A percentile compares a stretch with the other conserved stretches of the same genome.
Evolutionary conservation across 768 basidiomycete genomes (phyloP).

Genomic region (Hypholoma fasciculare): DNA sequence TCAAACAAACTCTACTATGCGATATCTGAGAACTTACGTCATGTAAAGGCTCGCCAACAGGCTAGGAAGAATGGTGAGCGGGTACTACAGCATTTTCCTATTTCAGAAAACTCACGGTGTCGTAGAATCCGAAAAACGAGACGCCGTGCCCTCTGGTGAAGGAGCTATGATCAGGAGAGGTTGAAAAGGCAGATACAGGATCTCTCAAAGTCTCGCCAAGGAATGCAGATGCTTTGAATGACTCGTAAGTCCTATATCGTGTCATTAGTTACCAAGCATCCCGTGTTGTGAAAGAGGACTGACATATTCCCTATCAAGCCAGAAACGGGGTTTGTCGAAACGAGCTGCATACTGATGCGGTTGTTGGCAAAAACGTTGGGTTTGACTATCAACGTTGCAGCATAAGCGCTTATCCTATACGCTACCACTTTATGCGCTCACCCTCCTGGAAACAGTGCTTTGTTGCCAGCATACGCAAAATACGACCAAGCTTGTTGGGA

Average conservation of each 20-base stretch:
- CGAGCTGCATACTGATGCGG: slow-evolving; percentile 34
- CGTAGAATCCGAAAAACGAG: slow-evolving; percentile 5
- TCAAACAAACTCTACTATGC: background rate
- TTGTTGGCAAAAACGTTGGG: slow-evolving; percentile 42
- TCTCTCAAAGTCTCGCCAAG: slow-evolving; percentile 8
- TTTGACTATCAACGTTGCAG: slow-evolving; percentile 22
- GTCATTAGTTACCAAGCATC: background rate
- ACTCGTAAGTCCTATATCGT: slow-evolving; percentile 7
- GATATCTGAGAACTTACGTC: no score
- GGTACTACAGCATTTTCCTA: no score
- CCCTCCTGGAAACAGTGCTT: slow-evolving; percentile 40
- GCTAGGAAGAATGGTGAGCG: no score
- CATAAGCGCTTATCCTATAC: background rate
- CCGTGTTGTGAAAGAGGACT: background rate
- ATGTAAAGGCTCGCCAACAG: no score
- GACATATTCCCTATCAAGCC: slow-evolving; percentile 26
- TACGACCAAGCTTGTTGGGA: slow-evolving; percentile 30
- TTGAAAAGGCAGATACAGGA: slow-evolving; percentile 3
- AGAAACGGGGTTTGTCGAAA: slow-evolving; percentile 30
- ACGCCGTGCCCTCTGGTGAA: slow-evolving; percentile 3
- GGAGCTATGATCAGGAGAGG: slow-evolving; percentile 1
- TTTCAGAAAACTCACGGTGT: background rate
- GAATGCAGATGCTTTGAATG: slow-evolving; percentile 2
- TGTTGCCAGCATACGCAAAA: slow-evolving; percentile 33
- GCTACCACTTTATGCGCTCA: slow-evolving; percentile 4